Percentiles rank a stretch among this genome's conserved stretches.
These are phyloP conservation scores for Aspergillus ellipticus DNA, from an alignment of 495 filamentous ascomycete species.

Conservation along the genomic window DNA sequence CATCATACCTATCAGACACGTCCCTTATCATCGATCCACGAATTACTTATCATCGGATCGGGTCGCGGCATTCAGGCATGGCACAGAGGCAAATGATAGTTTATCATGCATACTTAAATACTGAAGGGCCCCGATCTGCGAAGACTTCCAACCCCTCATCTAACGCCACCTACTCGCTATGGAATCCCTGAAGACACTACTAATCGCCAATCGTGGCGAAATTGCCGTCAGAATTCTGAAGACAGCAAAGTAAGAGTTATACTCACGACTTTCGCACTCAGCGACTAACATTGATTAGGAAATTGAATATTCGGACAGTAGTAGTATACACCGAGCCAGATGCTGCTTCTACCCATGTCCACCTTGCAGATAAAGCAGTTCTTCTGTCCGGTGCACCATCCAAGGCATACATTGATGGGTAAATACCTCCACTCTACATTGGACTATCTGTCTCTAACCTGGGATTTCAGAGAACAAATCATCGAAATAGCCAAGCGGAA, in stretches of 20 bases:
- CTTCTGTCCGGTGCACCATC: slow-evolving; percentile 42
- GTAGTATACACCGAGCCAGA: slow-evolving; percentile 55
- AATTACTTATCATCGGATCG: not conserved
- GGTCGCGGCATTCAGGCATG: not conserved
- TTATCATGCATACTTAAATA: not conserved
- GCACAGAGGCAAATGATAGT: not conserved
- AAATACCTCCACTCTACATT: not conserved
- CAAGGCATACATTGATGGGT: slow-evolving; percentile 16
- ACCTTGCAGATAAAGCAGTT: slow-evolving; percentile 47
- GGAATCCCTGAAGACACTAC: slow-evolving; percentile 36
- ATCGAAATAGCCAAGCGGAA: slow-evolving; percentile 44
- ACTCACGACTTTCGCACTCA: not conserved
- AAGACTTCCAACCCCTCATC: not conserved
- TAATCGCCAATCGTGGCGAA: slow-evolving; percentile 55
- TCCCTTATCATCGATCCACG: not conserved
- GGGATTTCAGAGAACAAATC: slow-evolving; percentile 35
- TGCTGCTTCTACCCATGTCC: slow-evolving; percentile 52
- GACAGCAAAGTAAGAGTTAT: slow-evolving; percentile 30
- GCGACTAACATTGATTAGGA: slow-evolving; percentile 11
- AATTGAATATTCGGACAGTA: slow-evolving; percentile 45
- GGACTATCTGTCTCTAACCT: not conserved
- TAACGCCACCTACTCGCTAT: slow-evolving; percentile 14
- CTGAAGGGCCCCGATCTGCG: not conserved
- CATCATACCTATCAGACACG: not conserved
- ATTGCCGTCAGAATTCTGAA: slow-evolving; percentile 50